These are phyloP conservation scores for Plasmodium knowlesi DNA, from an alignment of 169 alveolate genomes.

Conservation along the genomic window DNA sequence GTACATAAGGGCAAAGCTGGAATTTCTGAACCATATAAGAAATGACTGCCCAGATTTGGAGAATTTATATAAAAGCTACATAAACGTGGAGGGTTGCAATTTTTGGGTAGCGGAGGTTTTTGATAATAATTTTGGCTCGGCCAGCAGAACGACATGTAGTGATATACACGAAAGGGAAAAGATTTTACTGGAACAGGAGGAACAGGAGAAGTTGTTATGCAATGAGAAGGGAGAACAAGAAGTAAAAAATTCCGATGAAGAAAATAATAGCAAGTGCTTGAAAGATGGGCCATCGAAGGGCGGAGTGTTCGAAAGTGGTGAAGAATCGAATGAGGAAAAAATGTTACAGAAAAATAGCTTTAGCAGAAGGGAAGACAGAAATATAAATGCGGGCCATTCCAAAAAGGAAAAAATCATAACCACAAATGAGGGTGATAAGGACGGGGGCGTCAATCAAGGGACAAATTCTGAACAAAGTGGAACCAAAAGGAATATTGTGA, in stretches of 20 bases:
- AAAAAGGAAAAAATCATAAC: background rate
- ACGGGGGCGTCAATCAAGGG: background rate
- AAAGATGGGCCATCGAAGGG: slow-evolving; percentile 21
- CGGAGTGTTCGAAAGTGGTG: slow-evolving; percentile 26
- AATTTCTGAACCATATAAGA: slow-evolving; percentile 88
- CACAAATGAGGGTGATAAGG: background rate
- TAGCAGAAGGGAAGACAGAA: background rate
- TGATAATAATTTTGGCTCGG: slow-evolving; percentile 69
- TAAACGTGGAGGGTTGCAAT: slow-evolving; percentile 84
- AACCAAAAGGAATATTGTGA: background rate
- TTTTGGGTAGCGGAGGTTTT: slow-evolving; percentile 92
- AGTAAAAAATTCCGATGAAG: slow-evolving; percentile 4
- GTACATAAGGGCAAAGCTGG: slow-evolving; percentile 87
- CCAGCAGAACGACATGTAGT: slow-evolving; percentile 73
- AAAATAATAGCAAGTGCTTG: slow-evolving; percentile 1
- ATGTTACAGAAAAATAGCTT: background rate
- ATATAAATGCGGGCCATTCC: background rate
- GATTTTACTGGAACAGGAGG: slow-evolving; percentile 76
- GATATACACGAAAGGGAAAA: slow-evolving; percentile 75
- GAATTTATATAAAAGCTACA: slow-evolving; percentile 85
- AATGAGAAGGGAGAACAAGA: slow-evolving; percentile 11
- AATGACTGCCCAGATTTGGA: slow-evolving; percentile 90
- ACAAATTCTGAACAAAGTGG: background rate
- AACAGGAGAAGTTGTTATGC: slow-evolving; percentile 13
- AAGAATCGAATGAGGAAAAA: background rate